Percentiles rank a stretch among this genome's conserved stretches.
phyloP scores from a whole-genome alignment of 345 rosid species.

The Lepidium sativum region DNA sequence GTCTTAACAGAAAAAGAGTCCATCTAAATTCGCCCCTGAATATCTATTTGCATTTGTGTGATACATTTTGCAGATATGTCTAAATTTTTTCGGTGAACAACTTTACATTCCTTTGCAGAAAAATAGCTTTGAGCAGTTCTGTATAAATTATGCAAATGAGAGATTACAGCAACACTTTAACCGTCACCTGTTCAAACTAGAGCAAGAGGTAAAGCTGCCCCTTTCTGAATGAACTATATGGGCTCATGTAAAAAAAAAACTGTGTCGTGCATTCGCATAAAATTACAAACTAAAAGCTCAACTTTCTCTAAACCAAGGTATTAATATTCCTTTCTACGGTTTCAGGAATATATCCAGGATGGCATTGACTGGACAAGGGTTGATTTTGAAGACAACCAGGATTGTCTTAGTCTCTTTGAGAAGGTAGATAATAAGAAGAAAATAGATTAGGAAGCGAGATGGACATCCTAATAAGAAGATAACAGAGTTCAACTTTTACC shows the following conservation, averaged over 20 bases:
- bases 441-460: slow-evolving; percentile 1
- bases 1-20: background rate
- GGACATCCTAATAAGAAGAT: background rate
- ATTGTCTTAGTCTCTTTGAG: slow-evolving; percentile 96
- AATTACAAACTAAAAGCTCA: background rate
- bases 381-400: slow-evolving; percentile 97
- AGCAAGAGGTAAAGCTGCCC: slow-evolving; percentile 72
- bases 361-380: slow-evolving; percentile 98
- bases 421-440: slow-evolving; percentile 43
- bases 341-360: slow-evolving; percentile 94
- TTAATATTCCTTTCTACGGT: slow-evolving; percentile 1
- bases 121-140: slow-evolving; percentile 98
- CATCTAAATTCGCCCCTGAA: background rate
- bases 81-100: background rate
- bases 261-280: background rate
- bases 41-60: background rate
- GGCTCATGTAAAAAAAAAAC: background rate
- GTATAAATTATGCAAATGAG: slow-evolving; percentile 98
- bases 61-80: background rate
- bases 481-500: background rate
- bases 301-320: background rate
- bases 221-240: background rate
- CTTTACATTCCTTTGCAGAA: slow-evolving; percentile 46
- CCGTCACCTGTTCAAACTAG: slow-evolving; percentile 94
- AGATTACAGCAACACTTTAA: slow-evolving; percentile 98